These are phyloP conservation scores for Allium sativum DNA, from an alignment of 106 monocot species.

Conservation along the genomic window DNA sequence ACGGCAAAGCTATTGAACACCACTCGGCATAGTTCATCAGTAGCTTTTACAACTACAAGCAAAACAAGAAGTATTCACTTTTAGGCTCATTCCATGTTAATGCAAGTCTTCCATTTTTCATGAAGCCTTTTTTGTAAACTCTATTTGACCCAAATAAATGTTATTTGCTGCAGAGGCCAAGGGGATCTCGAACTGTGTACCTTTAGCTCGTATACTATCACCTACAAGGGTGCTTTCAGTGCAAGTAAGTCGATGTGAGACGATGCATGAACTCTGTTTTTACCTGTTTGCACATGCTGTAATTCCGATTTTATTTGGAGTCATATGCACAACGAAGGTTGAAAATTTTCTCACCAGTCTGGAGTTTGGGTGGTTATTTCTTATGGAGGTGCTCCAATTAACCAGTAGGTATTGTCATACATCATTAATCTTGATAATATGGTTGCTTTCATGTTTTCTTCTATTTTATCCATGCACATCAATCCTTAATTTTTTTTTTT, in stretches of 20 bases:
- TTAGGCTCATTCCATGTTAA: too few species aligned
- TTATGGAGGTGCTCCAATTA: slow-evolving; percentile 72
- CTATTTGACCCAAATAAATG: too few species aligned
- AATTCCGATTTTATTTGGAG: neutral
- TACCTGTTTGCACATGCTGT: neutral
- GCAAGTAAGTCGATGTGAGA: slow-evolving; percentile 40
- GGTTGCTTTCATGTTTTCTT: neutral
- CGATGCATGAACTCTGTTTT: neutral
- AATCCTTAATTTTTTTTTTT: neutral
- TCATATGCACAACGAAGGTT: slow-evolving; percentile 71
- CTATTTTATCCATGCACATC: neutral
- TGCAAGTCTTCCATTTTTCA: too few species aligned
- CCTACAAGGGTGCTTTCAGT: slow-evolving; percentile 78
- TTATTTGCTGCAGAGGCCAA: slow-evolving; percentile 17
- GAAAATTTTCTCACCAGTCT: slow-evolving; percentile 68
- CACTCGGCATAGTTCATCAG: too few species aligned
- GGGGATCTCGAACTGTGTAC: slow-evolving; percentile 40
- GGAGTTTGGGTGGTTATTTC: slow-evolving; percentile 70
- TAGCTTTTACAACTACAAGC: too few species aligned
- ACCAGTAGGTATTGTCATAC: slow-evolving; percentile 37
- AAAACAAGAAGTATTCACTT: too few species aligned
- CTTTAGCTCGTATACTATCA: slow-evolving; percentile 78
- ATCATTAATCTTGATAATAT: neutral
- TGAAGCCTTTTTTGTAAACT: too few species aligned
- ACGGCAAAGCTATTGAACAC: too few species aligned